These are phyloP conservation scores for Camellia lanceoleosa DNA, from an alignment of 148 eudicot genomes.

Conservation along the genomic window DNA sequence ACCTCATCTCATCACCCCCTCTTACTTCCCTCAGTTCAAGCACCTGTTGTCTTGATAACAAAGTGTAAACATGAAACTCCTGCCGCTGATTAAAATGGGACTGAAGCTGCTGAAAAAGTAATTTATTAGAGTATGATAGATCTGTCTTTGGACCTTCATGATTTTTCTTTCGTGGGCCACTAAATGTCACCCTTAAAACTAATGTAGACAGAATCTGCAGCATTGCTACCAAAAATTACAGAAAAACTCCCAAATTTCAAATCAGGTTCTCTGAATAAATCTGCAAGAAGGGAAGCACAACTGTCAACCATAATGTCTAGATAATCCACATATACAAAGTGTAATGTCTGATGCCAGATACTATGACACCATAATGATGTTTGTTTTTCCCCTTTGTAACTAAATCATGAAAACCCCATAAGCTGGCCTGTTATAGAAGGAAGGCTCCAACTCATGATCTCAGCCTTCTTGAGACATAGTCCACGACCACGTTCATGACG, in stretches of 20 bases:
- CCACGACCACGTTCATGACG: too few species aligned
- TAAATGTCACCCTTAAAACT: constrained; percentile 76
- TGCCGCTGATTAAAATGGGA: constrained; percentile 91
- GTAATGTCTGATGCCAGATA: too few species aligned
- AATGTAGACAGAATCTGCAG: too few species aligned
- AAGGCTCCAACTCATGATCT: too few species aligned
- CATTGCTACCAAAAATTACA: constrained; percentile 55
- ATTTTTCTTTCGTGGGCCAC: constrained; percentile 60
- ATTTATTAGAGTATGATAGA: constrained; percentile 58
- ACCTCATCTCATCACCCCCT: constrained; percentile 90
- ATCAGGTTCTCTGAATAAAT: constrained; percentile 92
- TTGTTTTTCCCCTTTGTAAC: too few species aligned
- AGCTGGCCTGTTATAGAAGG: too few species aligned
- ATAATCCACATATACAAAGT: too few species aligned
- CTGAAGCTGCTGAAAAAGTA: constrained; percentile 93
- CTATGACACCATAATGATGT: too few species aligned
- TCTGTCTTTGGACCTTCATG: constrained; percentile 55
- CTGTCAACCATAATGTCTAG: too few species aligned
- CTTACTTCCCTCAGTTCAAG: constrained; percentile 86
- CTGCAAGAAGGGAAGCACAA: constrained; percentile 53
- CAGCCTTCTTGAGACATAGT: too few species aligned
- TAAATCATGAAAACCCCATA: too few species aligned
- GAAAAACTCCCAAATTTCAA: constrained; percentile 89
- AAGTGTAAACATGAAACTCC: constrained; percentile 74
- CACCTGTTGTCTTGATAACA: constrained; percentile 73